These are phyloP conservation scores for Thermothelomyces thermophilus DNA, from an alignment of 2,329 filamentous ascomycete species.

Conservation along the genomic window DNA sequence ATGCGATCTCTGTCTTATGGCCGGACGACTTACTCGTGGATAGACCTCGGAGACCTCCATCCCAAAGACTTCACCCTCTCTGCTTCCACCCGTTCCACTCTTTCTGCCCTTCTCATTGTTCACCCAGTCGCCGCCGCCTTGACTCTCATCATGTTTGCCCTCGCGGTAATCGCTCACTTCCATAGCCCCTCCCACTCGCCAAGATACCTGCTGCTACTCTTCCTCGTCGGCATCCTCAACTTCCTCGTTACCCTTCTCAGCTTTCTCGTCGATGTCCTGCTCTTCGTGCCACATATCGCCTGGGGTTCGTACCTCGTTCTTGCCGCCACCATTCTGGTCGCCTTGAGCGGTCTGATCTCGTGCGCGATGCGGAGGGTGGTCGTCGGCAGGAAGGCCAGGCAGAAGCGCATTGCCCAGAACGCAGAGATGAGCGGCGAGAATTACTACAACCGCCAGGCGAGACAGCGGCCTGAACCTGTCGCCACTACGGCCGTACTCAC, in stretches of 20 bases:
- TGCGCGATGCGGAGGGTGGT: slow-evolving; percentile 93
- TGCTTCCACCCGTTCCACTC: slow-evolving; percentile 46
- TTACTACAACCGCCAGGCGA: slow-evolving; percentile 69
- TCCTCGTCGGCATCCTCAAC: slow-evolving; percentile 81
- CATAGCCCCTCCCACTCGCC: slow-evolving; percentile 85
- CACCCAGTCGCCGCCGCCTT: slow-evolving; percentile 86
- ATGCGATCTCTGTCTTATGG: slow-evolving; percentile 28
- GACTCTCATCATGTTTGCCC: slow-evolving; percentile 73
- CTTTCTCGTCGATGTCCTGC: slow-evolving; percentile 86
- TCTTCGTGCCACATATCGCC: slow-evolving; percentile 88
- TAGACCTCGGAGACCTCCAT: slow-evolving; percentile 29
- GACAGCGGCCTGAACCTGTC: slow-evolving; percentile 38
- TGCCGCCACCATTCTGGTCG: slow-evolving; percentile 78
- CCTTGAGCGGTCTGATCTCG: slow-evolving; percentile 74
- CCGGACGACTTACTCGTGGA: slow-evolving; percentile 38
- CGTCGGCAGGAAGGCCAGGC: slow-evolving; percentile 85
- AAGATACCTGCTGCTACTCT: slow-evolving; percentile 74
- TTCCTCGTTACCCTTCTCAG: slow-evolving; percentile 77
- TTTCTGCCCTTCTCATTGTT: slow-evolving; percentile 87
- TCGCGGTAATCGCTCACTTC: slow-evolving; percentile 77
- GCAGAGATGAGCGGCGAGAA: slow-evolving; percentile 96
- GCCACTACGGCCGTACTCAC: slow-evolving; percentile 35
- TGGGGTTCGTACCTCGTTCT: slow-evolving; percentile 95
- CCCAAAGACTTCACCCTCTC: slow-evolving; percentile 49
- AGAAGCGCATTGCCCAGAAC: slow-evolving; percentile 86